Percentiles rank a stretch among this genome's conserved stretches.
These are phyloP conservation scores for Hura crepitans DNA, from an alignment of 441 rosid genomes.

Conservation along the genomic window DNA sequence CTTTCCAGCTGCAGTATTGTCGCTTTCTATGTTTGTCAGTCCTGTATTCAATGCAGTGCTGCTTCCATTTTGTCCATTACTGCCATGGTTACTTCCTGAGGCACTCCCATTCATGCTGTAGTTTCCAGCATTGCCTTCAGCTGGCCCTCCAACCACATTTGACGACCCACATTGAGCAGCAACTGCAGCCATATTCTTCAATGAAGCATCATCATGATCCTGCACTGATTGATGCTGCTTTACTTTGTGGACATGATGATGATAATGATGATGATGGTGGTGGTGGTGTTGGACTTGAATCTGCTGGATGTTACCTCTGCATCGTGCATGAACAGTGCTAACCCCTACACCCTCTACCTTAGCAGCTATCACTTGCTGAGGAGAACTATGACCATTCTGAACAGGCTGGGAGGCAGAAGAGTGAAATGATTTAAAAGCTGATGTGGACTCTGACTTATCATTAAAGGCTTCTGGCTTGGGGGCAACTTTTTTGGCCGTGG, in stretches of 20 bases:
- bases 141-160: constrained; percentile 40
- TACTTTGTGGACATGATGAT: constrained; percentile 24
- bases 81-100: constrained; percentile 68
- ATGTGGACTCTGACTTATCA: constrained; percentile 33
- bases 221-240: constrained; percentile 26
- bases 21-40: constrained; percentile 39
- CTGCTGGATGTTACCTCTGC: constrained; percentile 27
- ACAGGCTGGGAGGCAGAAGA: constrained; percentile 44
- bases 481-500: constrained; percentile 43
- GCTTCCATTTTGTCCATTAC: constrained; percentile 49
- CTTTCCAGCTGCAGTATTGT: constrained; percentile 40
- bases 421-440: constrained; percentile 40
- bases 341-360: constrained; percentile 28
- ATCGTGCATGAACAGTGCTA: constrained; percentile 21
- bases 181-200: constrained; percentile 30
- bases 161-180: constrained; percentile 55
- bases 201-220: constrained; percentile 31
- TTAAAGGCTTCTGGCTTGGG: constrained; percentile 39
- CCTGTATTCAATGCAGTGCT: constrained; percentile 42
- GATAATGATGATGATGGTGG: constrained; percentile 33
- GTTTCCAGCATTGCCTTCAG: constrained; percentile 38
- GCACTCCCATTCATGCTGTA: constrained; percentile 59
- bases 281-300: constrained; percentile 35
- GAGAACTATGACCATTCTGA: constrained; percentile 29
- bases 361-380: constrained; percentile 28